A percentile compares a stretch with the other conserved stretches of the same genome.
phyloP scores from a whole-genome alignment of 2,329 filamentous ascomycete species.

The Huntiella savannae region DNA sequence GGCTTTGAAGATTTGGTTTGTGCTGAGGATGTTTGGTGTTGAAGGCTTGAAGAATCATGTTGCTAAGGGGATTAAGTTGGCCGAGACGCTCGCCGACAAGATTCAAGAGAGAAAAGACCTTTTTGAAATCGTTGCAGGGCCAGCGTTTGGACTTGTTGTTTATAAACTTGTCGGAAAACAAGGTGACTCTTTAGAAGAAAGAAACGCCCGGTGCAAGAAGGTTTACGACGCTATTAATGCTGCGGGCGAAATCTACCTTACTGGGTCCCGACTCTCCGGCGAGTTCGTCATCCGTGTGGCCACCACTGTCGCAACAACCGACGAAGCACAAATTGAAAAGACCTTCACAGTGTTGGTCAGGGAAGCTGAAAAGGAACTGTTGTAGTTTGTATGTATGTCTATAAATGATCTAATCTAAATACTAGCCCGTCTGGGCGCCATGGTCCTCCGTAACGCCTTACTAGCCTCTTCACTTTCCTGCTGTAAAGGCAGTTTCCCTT shows the following conservation, averaged over 20 bases:
- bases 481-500: constrained; percentile 52
- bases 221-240: constrained; percentile 60
- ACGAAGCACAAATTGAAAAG: constrained; percentile 52
- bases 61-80: constrained; percentile 45
- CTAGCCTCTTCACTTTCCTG: constrained; percentile 47
- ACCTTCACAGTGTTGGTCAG: constrained; percentile 52
- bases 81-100: constrained; percentile 48
- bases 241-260: constrained; percentile 64
- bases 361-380: constrained; percentile 1
- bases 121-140: constrained; percentile 56
- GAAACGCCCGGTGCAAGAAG: constrained; percentile 50
- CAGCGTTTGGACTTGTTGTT: constrained; percentile 62
- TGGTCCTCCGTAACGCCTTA: constrained; percentile 56
- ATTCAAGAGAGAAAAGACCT: constrained; percentile 43
- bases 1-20: constrained; percentile 87
- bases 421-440: constrained; percentile 62
- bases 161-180: constrained; percentile 36
- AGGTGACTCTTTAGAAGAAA: constrained; percentile 24
- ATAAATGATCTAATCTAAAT: constrained; percentile 31
- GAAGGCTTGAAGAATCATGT: constrained; percentile 58
- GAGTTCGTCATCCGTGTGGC: constrained; percentile 67
- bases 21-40: constrained; percentile 65
- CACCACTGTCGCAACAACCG: constrained; percentile 45
- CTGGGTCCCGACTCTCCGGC: constrained; percentile 52
- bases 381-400: not conserved